Conservation (phyloP, 2,329 filamentous ascomycete genomes). For the Exophiala aquamarina region DNA sequence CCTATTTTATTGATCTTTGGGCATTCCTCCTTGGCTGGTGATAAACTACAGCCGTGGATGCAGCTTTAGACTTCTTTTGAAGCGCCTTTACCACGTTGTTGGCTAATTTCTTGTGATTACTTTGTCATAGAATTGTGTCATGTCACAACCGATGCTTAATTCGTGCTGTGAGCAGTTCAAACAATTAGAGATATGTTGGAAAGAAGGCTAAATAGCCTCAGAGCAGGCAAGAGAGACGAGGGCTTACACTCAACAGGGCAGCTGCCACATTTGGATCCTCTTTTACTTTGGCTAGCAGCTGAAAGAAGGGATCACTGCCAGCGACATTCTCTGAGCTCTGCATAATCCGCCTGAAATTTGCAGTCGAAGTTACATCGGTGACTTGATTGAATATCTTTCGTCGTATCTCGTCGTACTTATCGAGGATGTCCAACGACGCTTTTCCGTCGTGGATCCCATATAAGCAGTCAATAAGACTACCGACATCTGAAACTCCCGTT, state of each 20-base stretch:
- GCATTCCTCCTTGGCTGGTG: too few species aligned
- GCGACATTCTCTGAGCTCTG: neutral
- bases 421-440: slow-evolving; percentile 41
- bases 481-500: slow-evolving; percentile 64
- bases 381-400: neutral
- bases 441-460: slow-evolving; percentile 40
- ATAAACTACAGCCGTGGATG: too few species aligned
- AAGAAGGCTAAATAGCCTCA: neutral
- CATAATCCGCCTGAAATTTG: neutral
- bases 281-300: neutral
- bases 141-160: neutral
- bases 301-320: neutral
- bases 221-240: neutral
- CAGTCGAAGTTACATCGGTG: neutral
- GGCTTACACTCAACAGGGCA: neutral
- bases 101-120: too few species aligned
- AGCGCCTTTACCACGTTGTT: too few species aligned
- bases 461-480: slow-evolving; percentile 61
- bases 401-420: slow-evolving; percentile 40
- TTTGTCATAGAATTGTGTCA: neutral
- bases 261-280: neutral
- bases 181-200: neutral
- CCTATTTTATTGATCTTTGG: too few species aligned
- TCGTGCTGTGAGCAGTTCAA: neutral
- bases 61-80: too few species aligned